Percentiles rank a stretch among this genome's conserved stretches.
phyloP scores from a whole-genome alignment of 75 land plant species.

The Pinus albicaulis region DNA sequence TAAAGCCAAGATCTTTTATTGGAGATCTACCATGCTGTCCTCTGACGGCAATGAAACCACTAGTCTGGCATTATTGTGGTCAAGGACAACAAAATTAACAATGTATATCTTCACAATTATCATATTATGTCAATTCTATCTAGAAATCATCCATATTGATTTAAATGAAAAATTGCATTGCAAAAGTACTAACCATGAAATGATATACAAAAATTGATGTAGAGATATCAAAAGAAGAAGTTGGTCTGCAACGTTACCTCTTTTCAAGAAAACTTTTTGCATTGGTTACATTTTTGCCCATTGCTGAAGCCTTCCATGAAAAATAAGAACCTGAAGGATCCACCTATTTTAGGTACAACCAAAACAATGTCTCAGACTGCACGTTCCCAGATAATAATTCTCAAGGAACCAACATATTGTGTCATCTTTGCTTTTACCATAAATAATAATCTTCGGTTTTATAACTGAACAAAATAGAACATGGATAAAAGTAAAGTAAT shows the following conservation, averaged over 20 bases:
- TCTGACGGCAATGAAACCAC: background rate
- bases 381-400: background rate
- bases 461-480: background rate
- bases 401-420: background rate
- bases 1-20: no score
- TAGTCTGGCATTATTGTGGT: background rate
- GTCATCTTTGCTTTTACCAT: no score
- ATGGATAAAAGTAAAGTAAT: no score
- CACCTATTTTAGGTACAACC: constrained; percentile 53
- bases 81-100: background rate
- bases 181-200: background rate
- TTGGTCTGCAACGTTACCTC: constrained; percentile 45
- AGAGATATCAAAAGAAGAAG: background rate
- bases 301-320: constrained; percentile 99
- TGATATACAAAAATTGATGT: background rate
- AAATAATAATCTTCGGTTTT: background rate
- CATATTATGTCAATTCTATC: background rate
- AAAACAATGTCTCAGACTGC: background rate
- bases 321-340: constrained; percentile 99
- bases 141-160: background rate
- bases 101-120: background rate
- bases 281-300: constrained; percentile 99
- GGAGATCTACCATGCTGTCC: background rate
- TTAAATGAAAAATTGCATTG: background rate
- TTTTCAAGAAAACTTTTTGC: constrained; percentile 99